Evolutionary conservation across 176 grass and related monocot species (phyloP).

Genomic region (Microstegium vimineum): DNA sequence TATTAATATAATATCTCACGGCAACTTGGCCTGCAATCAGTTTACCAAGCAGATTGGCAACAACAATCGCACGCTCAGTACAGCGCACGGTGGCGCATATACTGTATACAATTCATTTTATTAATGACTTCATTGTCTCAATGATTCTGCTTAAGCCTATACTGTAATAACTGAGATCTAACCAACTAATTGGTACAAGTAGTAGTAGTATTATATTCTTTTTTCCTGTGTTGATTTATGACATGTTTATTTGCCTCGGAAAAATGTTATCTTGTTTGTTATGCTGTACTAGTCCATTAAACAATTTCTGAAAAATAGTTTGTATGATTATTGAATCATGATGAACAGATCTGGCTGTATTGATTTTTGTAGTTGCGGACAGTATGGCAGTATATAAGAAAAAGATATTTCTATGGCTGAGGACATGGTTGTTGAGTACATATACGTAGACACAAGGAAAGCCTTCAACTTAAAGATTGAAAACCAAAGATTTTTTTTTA

Average conservation of each 20-base stretch:
- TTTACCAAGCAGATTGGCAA: background rate
- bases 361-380: background rate
- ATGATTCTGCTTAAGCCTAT: conserved; percentile 8
- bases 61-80: conserved; percentile 19
- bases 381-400: background rate
- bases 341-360: background rate
- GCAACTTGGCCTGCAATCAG: conserved; percentile 21
- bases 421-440: background rate
- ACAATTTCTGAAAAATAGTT: background rate
- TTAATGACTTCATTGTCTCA: background rate
- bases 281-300: too few species aligned
- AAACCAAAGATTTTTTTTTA: background rate
- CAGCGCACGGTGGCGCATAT: conserved; percentile 19
- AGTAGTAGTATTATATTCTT: background rate
- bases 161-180: background rate
- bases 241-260: background rate
- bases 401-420: background rate
- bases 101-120: background rate
- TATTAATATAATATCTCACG: background rate
- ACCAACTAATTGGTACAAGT: background rate
- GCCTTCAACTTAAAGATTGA: background rate
- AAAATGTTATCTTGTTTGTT: background rate
- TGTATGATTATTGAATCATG: background rate
- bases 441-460: background rate
- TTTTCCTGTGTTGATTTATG: background rate